phyloP scores from a whole-genome alignment of 108 stramenopile species.

The Fragilaria radians region DNA sequence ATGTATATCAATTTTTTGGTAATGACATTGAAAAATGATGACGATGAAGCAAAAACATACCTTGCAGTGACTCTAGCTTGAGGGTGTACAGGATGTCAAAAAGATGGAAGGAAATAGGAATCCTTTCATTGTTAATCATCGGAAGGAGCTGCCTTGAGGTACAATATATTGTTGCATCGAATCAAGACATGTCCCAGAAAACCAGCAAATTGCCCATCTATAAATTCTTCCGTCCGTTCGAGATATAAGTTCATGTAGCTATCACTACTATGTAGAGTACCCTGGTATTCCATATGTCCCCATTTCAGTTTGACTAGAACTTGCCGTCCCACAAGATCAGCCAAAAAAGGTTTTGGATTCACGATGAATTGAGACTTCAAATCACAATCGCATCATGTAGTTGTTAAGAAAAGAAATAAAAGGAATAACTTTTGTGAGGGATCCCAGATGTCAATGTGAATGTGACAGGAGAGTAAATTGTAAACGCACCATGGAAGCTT shows the following conservation, averaged over 20 bases:
- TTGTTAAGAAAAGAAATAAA: too few species aligned
- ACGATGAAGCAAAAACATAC: too few species aligned
- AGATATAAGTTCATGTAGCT: constrained; percentile 98
- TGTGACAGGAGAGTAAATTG: too few species aligned
- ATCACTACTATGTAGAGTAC: constrained; percentile 86
- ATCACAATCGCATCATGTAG: constrained; percentile 24
- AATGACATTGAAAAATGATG: too few species aligned
- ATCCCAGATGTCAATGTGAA: too few species aligned
- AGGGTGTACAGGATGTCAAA: too few species aligned
- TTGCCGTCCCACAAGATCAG: constrained; percentile 85
- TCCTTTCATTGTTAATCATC: too few species aligned
- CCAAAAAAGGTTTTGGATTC: constrained; percentile 98
- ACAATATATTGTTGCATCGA: constrained; percentile 98
- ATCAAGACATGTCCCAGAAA: constrained; percentile 95
- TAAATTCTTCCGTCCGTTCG: constrained; percentile 86
- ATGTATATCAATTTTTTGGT: too few species aligned
- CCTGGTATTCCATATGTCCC: constrained; percentile 94
- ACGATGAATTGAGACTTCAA: constrained; percentile 89
- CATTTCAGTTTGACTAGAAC: constrained; percentile 98
- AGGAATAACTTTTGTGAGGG: too few species aligned
- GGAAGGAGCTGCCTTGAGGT: constrained; percentile 72
- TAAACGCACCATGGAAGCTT: too few species aligned
- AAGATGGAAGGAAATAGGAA: too few species aligned
- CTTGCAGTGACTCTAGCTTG: too few species aligned
- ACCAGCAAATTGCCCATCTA: constrained; percentile 93